phyloP scores from a whole-genome alignment of 441 rosid genomes.

The Eruca vesicaria region DNA sequence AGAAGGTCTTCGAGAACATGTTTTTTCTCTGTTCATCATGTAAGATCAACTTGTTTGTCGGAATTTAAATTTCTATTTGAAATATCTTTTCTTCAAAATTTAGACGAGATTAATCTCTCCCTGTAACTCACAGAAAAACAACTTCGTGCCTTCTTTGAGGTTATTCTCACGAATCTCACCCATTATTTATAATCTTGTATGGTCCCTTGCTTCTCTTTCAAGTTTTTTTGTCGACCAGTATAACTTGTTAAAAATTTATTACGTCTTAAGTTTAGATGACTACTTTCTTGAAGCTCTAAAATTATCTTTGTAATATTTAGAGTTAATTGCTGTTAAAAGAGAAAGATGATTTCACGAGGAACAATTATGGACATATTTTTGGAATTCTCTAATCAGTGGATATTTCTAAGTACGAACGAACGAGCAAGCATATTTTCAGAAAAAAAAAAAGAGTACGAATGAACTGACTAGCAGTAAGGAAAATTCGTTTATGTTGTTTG shows the following conservation, averaged over 20 bases:
- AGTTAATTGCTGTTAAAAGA: no score
- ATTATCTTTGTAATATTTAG: no score
- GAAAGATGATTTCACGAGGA: no score
- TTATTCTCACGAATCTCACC: background rate
- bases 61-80: background rate
- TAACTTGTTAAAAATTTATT: background rate
- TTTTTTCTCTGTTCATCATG: conserved; percentile 20
- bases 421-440: no score
- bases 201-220: background rate
- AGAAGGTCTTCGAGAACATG: conserved; percentile 25
- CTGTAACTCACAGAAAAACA: background rate
- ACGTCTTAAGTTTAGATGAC: no score
- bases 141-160: background rate
- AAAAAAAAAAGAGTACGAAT: no score
- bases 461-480: background rate
- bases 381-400: no score
- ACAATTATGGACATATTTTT: no score
- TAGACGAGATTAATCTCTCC: background rate
- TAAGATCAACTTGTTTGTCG: conserved; percentile 23
- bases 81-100: background rate
- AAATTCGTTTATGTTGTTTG: background rate
- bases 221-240: background rate
- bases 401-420: no score
- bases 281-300: no score
- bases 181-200: background rate